Evolutionary conservation across 805 yeast species (phyloP).

Genomic region (Candida silvicultrix): DNA sequence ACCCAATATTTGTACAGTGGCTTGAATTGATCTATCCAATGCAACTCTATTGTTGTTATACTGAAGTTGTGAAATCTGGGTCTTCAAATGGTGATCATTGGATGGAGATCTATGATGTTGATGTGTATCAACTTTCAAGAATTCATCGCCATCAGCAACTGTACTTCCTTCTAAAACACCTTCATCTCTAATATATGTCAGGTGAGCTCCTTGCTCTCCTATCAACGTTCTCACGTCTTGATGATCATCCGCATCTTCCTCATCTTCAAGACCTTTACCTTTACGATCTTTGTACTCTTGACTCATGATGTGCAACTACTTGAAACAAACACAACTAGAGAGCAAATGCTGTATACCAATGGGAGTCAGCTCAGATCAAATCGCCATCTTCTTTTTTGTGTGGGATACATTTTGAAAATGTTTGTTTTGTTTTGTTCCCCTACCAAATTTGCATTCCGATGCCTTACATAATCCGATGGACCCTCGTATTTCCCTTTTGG

Average conservation of each 20-base stretch:
- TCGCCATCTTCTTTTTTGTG: neutral
- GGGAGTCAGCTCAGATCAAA: neutral
- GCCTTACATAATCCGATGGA: neutral
- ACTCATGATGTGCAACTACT: constrained; percentile 6
- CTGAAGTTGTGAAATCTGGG: constrained; percentile 65
- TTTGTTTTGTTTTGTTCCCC: neutral
- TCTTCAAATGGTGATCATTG: constrained; percentile 31
- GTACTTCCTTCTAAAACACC: constrained; percentile 21
- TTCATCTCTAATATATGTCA: constrained; percentile 20
- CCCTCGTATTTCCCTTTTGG: neutral
- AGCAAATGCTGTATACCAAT: neutral
- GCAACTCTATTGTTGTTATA: constrained; percentile 69
- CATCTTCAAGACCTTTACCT: neutral
- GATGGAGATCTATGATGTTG: constrained; percentile 21
- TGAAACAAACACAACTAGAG: neutral
- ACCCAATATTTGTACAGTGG: constrained; percentile 42
- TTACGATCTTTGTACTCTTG: constrained; percentile 2
- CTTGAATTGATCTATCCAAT: constrained; percentile 54
- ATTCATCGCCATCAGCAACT: constrained; percentile 17
- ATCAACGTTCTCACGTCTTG: constrained; percentile 7
- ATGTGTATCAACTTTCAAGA: neutral
- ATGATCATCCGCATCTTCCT: constrained; percentile 1
- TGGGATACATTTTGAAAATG: neutral
- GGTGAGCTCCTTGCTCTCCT: constrained; percentile 9
- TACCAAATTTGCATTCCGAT: neutral